Base-by-base conservation (phyloP, 73 alveolate species). In the Breviolum minutum region DNA sequence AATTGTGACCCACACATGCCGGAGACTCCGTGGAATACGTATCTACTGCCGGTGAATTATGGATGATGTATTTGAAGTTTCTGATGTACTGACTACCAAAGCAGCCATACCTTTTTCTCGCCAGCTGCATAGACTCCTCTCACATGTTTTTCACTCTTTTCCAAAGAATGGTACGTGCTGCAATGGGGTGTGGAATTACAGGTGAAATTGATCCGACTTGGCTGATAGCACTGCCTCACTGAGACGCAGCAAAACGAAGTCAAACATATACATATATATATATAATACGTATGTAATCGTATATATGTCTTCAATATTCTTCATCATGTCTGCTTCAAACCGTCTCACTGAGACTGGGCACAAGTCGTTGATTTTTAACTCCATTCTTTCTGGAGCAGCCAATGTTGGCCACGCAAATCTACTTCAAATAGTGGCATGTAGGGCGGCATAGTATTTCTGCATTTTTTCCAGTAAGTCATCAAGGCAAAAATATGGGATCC, bases 121-220 rank as follows among this genome's bases (percentile, higher is more conserved):
- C 54, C 54, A 40, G 54, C 54, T 40, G 54, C 54, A 40, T 40
- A 40, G 3, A 40, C 54, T 40, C 54, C 54, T 40, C 54, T 40
- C 54, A 40, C 54, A 40, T 40, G 54, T 13, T 80, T 80, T 80
- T 48, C 64, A 80, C 88, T 80, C 88, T 80, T 48, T 80, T 80
- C 88, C 88, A 80, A 80, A 80, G 88, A 77, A 77, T 77, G 86
- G 88, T 80, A 63, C 54, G 88, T 80, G 88, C 68, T 80, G 69
- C 88, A 66, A 32, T 80, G 6, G 69, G 64, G 11, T 66, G 54
- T 80, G 88, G 32, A 48, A 63, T 40, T 8, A 30, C 12, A 20
- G 32, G 86, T 77, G 86, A 77, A 80, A 80, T 40, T 40, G 12
- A 80, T 80, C 68, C 27, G 22, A 80, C 69, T 14, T 80, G 88